Base-by-base conservation (phyloP, 2,329 filamentous ascomycete species). In the Penicillium vulpinum region DNA sequence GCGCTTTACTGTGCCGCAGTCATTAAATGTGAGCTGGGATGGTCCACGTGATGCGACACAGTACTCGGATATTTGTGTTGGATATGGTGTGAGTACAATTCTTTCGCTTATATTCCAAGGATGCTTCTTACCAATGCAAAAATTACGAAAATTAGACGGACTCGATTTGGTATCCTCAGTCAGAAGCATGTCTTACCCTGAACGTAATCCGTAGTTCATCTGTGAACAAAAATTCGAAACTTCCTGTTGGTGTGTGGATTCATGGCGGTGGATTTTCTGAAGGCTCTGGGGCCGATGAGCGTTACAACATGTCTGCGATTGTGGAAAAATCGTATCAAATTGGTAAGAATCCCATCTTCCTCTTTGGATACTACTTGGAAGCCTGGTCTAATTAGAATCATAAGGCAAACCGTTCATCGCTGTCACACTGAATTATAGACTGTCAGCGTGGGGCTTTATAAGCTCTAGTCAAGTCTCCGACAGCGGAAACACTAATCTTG, bases 231-330 rank as follows among this genome's bases (percentile, higher is more conserved):
- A 63, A 66, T 8, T 68, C 70, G 2, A 76, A 71, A 11, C 75
- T 88, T 2, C 85, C 85, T 0, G 81, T 87, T 7, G 78, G 77
- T 11, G 77, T 85, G 1, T 89, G 85, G 85, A 83, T 88, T 26
- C 83, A 86, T 61, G 78, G 83, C 13, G 84, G 83, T 31, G 83
- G 81, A 2, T 77, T 84, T 5, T 79, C 75, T 50, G 73, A 77
- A 31, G 85, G 85, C 1, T 78, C 67, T 67, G 78, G 62, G 63
- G 73, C 59, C 13, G 83, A 86, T 58, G 75, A 80, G 5, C 80
- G 85, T 52, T 89, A 89, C 68, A 88, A 89, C 64, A 75, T 86
- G 56, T 83, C 81, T 15, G 83, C 81, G 57, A 80, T 88, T 45
- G 83, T 89, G 7, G 72, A 79, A 43, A 78, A 81, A 26, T 78